A percentile compares a stretch with the other conserved stretches of the same genome.
These are phyloP conservation scores for Atalantia buxifolia DNA, from an alignment of 345 rosid genomes.

Conservation along the genomic window DNA sequence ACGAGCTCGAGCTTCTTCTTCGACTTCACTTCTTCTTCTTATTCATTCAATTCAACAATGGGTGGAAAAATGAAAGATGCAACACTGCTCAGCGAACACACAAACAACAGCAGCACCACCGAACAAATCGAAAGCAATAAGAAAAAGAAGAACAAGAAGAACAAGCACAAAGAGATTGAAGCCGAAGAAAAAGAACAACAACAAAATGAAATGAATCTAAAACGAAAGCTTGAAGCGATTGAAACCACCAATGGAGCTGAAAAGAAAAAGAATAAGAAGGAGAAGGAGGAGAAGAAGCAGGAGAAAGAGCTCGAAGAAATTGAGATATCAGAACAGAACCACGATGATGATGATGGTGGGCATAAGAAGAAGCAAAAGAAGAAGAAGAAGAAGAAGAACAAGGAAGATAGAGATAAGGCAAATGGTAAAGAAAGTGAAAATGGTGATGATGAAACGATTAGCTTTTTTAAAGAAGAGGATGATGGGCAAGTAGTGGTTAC, in stretches of 20 bases:
- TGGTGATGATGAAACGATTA: slow-evolving; percentile 12
- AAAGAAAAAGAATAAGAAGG: slow-evolving; percentile 45
- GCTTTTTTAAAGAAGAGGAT: slow-evolving; percentile 23
- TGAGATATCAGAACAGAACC: slow-evolving; percentile 12
- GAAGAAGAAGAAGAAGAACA: slow-evolving; percentile 34
- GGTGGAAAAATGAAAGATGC: slow-evolving; percentile 32
- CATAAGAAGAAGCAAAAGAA: slow-evolving; percentile 22
- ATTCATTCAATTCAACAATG: slow-evolving; percentile 19
- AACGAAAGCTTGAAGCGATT: slow-evolving; percentile 24
- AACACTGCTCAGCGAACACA: slow-evolving; percentile 19
- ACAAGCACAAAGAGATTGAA: slow-evolving; percentile 32
- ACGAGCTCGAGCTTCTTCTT: not conserved
- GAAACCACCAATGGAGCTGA: slow-evolving; percentile 14
- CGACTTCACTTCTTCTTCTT: not conserved
- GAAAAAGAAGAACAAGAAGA: slow-evolving; percentile 36
- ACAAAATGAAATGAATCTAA: slow-evolving; percentile 23
- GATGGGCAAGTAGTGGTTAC: slow-evolving; percentile 51
- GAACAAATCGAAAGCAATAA: slow-evolving; percentile 11
- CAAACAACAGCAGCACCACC: not conserved
- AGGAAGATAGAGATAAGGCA: slow-evolving; percentile 19
- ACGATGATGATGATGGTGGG: not conserved
- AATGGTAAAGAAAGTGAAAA: slow-evolving; percentile 21
- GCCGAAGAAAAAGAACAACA: slow-evolving; percentile 17
- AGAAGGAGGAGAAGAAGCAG: slow-evolving; percentile 29
- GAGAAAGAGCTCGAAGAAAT: slow-evolving; percentile 8